Conservation (phyloP, 768 basidiomycete genomes). For the Leccinum ochraceum region DNA sequence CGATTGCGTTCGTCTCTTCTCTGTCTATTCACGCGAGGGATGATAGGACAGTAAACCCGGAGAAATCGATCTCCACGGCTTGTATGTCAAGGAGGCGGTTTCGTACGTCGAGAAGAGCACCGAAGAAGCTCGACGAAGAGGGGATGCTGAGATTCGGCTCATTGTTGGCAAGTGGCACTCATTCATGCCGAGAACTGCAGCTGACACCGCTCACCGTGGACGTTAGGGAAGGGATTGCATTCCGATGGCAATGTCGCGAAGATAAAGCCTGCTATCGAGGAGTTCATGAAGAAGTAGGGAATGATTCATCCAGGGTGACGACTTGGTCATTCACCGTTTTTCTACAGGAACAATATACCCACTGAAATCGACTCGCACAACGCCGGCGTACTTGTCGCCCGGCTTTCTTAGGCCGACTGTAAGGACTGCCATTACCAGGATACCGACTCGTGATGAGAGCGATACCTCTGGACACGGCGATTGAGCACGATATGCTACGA, state of each 20-base stretch:
- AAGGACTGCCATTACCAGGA: background rate
- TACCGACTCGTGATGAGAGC: slow-evolving; percentile 1
- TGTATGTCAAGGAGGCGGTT: slow-evolving; percentile 94
- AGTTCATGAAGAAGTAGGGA: slow-evolving; percentile 76
- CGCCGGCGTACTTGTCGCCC: slow-evolving; percentile 80
- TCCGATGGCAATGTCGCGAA: slow-evolving; percentile 76
- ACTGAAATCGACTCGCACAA: slow-evolving; percentile 81
- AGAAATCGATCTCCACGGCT: slow-evolving; percentile 86
- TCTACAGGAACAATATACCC: slow-evolving; percentile 63
- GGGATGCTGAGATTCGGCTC: slow-evolving; percentile 65
- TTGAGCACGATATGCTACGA: background rate
- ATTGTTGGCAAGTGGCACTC: slow-evolving; percentile 73
- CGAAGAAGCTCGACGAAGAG: slow-evolving; percentile 60
- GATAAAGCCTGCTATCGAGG: slow-evolving; percentile 89
- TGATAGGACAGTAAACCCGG: slow-evolving; percentile 65
- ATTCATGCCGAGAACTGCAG: background rate
- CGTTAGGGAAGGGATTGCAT: slow-evolving; percentile 82
- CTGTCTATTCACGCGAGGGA: background rate
- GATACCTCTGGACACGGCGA: background rate
- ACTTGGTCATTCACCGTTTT: background rate
- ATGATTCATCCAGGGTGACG: background rate
- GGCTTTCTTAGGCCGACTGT: slow-evolving; percentile 27
- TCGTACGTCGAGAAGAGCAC: slow-evolving; percentile 70
- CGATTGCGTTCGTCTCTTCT: background rate
- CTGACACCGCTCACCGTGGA: background rate